These are phyloP conservation scores for Heliosperma pusillum DNA, from an alignment of 148 eudicot genomes.

Conservation along the genomic window DNA sequence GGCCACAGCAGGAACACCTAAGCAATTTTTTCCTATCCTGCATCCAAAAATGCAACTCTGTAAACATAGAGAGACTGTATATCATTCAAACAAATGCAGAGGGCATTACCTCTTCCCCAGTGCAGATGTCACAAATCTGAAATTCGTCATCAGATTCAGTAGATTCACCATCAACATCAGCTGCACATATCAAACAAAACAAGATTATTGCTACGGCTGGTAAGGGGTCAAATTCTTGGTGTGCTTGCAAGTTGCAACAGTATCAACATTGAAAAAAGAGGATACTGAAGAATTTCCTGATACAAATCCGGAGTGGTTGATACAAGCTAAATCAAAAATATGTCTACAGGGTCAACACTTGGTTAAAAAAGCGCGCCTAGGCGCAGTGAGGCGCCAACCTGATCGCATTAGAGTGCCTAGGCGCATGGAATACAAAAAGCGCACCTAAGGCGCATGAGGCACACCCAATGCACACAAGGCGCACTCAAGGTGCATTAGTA, in stretches of 20 bases:
- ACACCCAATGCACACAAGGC: no score
- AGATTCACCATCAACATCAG: conserved; percentile 68
- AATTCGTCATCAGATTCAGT: conserved; percentile 93
- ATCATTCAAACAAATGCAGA: background rate
- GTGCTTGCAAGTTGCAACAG: no score
- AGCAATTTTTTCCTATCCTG: conserved; percentile 94
- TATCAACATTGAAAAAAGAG: background rate
- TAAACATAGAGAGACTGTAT: conserved; percentile 11
- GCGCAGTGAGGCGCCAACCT: no score
- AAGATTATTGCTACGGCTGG: conserved; percentile 4
- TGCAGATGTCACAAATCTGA: conserved; percentile 91
- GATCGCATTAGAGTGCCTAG: no score
- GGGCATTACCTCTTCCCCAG: conserved; percentile 66
- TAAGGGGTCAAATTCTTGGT: no score
- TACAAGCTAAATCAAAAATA: background rate
- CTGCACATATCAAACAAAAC: conserved; percentile 41
- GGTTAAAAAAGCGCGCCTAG: no score
- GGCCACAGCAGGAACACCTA: conserved; percentile 78
- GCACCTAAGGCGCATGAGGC: no score
- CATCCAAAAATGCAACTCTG: conserved; percentile 24
- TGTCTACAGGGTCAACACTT: no score
- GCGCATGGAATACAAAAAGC: no score
- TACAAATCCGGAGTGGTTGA: background rate
- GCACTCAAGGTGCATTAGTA: no score
- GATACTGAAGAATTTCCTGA: background rate